Evolutionary conservation across 2,329 filamentous ascomycete genomes (phyloP).

Genomic region (Fusarium sp.): DNA sequence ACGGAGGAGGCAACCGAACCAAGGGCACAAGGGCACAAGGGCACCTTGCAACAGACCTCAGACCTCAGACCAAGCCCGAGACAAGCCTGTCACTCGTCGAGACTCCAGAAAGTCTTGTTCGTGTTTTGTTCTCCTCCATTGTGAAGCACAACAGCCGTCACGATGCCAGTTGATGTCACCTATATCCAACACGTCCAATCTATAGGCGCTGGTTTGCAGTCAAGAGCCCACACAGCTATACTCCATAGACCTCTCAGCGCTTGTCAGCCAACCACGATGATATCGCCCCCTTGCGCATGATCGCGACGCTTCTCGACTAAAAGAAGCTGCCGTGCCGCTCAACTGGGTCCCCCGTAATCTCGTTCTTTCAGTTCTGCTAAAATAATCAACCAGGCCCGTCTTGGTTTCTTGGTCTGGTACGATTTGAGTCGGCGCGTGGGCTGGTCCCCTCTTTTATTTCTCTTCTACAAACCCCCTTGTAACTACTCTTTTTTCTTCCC

Average conservation of each 20-base stretch:
- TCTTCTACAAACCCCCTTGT: constrained; percentile 24
- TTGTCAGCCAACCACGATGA: constrained; percentile 37
- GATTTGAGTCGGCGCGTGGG: constrained; percentile 46
- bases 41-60: too few relatives aligned
- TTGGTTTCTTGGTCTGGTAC: constrained; percentile 46
- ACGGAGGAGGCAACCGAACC: constrained; percentile 8
- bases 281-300: constrained; percentile 2
- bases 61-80: constrained; percentile 6
- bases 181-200: constrained; percentile 23
- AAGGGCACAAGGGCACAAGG: too few relatives aligned
- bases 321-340: constrained; percentile 25
- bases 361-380: constrained; percentile 13
- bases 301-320: constrained; percentile 6
- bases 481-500: constrained; percentile 14
- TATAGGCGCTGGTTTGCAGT: constrained; percentile 22
- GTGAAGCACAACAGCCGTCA: constrained; percentile 35
- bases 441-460: constrained; percentile 45
- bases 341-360: constrained; percentile 34
- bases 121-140: constrained; percentile 17
- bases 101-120: neutral
- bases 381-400: too few relatives aligned
- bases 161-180: constrained; percentile 36
- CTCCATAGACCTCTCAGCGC: constrained; percentile 1
- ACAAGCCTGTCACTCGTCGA: constrained; percentile 32
- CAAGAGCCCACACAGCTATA: too few relatives aligned